These are phyloP conservation scores for Phyllachora maydis DNA, from an alignment of 2,329 filamentous ascomycete genomes.

Conservation along the genomic window DNA sequence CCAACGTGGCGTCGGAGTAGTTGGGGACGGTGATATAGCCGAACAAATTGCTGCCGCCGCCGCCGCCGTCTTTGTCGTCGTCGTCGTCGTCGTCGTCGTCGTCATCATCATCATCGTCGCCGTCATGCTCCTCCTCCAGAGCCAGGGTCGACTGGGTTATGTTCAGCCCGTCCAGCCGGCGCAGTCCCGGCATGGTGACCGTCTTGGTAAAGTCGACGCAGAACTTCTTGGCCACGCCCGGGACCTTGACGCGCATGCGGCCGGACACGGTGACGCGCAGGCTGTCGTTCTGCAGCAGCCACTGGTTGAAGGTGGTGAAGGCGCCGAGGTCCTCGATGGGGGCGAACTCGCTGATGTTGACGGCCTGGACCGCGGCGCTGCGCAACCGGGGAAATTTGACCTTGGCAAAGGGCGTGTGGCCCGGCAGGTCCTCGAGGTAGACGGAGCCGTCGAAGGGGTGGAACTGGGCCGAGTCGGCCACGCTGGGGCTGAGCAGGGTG, in stretches of 20 bases:
- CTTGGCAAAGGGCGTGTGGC: slow-evolving; percentile 25
- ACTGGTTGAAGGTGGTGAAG: slow-evolving; percentile 32
- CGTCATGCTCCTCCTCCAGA: too few species aligned
- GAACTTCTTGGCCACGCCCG: slow-evolving; percentile 24
- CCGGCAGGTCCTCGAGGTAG: slow-evolving; percentile 27
- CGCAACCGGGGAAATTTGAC: slow-evolving; percentile 30
- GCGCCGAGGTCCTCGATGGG: slow-evolving; percentile 23
- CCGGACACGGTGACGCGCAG: slow-evolving; percentile 29
- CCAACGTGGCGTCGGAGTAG: slow-evolving; percentile 38
- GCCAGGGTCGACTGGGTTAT: too few species aligned
- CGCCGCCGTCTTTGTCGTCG: too few species aligned
- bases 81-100: slow-evolving; percentile 14
- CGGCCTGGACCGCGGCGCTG: slow-evolving; percentile 22
- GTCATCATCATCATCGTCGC: too few species aligned
- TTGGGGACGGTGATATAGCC: slow-evolving; percentile 41
- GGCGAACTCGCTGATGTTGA: slow-evolving; percentile 29
- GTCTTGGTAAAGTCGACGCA: slow-evolving; percentile 34
- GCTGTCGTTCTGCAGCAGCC: slow-evolving; percentile 27
- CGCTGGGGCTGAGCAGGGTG: slow-evolving; percentile 27
- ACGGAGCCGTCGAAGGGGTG: slow-evolving; percentile 28
- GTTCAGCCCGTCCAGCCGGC: neutral
- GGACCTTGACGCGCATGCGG: slow-evolving; percentile 27
- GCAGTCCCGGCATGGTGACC: slow-evolving; percentile 20
- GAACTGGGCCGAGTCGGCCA: slow-evolving; percentile 30
- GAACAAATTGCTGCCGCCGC: slow-evolving; percentile 46